Conservation (phyloP, 805 yeast species). For the Starmera caribaea region DNA sequence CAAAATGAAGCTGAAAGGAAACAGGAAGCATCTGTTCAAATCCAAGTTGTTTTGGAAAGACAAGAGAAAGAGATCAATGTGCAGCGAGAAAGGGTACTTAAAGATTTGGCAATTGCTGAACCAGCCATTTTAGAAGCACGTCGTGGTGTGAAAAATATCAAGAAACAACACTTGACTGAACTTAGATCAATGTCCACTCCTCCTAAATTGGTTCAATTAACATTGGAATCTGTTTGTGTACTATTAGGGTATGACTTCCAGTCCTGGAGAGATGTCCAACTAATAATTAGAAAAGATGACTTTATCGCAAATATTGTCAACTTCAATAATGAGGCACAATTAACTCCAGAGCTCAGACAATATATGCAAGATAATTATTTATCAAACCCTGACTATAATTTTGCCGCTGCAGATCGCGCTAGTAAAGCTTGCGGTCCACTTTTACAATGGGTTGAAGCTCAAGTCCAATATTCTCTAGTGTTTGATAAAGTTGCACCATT, state of each 20-base stretch:
- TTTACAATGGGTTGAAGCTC: conserved; percentile 83
- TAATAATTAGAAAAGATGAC: conserved; percentile 74
- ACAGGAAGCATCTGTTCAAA: conserved; percentile 73
- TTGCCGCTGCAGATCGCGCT: conserved; percentile 73
- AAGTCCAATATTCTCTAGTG: conserved; percentile 65
- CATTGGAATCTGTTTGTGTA: conserved; percentile 81
- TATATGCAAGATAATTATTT: conserved; percentile 54
- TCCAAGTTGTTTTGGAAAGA: conserved; percentile 55
- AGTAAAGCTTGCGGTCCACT: conserved; percentile 94
- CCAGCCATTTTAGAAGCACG: conserved; percentile 83
- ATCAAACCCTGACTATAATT: conserved; percentile 53
- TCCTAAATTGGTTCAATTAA: conserved; percentile 75
- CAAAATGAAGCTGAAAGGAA: conserved; percentile 91
- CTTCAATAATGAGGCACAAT: conserved; percentile 52
- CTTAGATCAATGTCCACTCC: conserved; percentile 84
- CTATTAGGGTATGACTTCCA: conserved; percentile 61
- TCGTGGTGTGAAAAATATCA: conserved; percentile 82
- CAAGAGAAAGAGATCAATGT: conserved; percentile 54
- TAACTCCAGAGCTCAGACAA: conserved; percentile 42
- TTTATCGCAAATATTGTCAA: conserved; percentile 76
- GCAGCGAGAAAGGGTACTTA: conserved; percentile 44
- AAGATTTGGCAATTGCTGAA: conserved; percentile 66
- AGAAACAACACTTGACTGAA: conserved; percentile 87
- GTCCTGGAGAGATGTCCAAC: conserved; percentile 78
- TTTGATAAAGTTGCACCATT: conserved; percentile 68